Conservation (phyloP, 306 rosid genomes). For the Biancaea sappan region DNA sequence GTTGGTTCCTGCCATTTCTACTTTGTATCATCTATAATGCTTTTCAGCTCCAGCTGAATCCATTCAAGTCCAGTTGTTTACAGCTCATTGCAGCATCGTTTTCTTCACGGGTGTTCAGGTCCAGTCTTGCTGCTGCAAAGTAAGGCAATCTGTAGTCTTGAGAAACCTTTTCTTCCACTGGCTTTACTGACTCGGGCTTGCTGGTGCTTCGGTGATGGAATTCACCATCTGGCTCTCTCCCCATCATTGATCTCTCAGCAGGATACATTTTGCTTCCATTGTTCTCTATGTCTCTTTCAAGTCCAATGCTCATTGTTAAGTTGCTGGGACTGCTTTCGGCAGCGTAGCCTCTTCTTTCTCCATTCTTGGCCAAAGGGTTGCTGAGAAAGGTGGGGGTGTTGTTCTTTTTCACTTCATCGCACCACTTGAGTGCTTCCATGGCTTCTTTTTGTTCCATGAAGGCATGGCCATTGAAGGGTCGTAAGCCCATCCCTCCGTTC, state of each 20-base stretch:
- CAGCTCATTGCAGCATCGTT: conserved; percentile 48
- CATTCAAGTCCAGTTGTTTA: conserved; percentile 83
- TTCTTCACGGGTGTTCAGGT: conserved; percentile 58
- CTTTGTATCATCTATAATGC: neutral
- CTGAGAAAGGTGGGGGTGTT: conserved; percentile 42
- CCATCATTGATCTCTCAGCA: conserved; percentile 33
- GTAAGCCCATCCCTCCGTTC: conserved; percentile 43
- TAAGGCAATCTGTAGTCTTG: conserved; percentile 43
- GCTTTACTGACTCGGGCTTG: conserved; percentile 32
- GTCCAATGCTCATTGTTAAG: conserved; percentile 60
- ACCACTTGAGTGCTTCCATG: conserved; percentile 41
- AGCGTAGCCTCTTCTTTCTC: conserved; percentile 38
- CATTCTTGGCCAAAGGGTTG: conserved; percentile 31
- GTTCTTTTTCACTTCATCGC: conserved; percentile 39
- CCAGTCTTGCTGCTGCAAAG: conserved; percentile 54
- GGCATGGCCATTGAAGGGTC: conserved; percentile 40
- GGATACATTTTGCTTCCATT: conserved; percentile 30
- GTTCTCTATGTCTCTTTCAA: conserved; percentile 43
- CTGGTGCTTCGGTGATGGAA: conserved; percentile 24
- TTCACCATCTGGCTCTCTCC: conserved; percentile 35
- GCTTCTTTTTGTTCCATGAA: conserved; percentile 45
- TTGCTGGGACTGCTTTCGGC: conserved; percentile 48
- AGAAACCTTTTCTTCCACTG: conserved; percentile 32
- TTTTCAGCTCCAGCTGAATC: conserved; percentile 67
- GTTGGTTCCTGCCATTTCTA: neutral